A percentile compares a stretch with the other conserved stretches of the same genome.
These are phyloP conservation scores for Solanum bulbocastanum DNA, from an alignment of 257 asterid genomes.

Conservation along the genomic window DNA sequence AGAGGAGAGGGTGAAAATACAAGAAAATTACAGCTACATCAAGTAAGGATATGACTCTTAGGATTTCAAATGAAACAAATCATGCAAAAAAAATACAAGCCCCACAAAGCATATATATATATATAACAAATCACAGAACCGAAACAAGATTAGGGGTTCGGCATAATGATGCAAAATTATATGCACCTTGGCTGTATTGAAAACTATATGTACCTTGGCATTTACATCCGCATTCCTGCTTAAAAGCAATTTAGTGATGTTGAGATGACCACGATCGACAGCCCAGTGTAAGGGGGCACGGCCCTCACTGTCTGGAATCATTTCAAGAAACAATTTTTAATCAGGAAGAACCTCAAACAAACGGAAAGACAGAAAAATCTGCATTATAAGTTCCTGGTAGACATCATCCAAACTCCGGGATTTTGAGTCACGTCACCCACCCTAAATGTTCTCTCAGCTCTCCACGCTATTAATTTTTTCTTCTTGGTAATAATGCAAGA, in stretches of 20 bases:
- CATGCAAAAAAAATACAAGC: not conserved
- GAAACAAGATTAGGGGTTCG: not conserved
- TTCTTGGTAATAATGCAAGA: not conserved
- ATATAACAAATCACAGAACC: not conserved
- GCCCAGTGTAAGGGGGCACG: slow-evolving; percentile 99
- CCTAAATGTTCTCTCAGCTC: not conserved
- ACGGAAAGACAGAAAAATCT: not conserved
- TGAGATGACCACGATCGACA: slow-evolving; percentile 92
- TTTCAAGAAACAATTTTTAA: slow-evolving; percentile 9
- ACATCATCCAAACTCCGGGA: not conserved
- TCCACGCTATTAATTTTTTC: not conserved
- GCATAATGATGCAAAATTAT: not conserved
- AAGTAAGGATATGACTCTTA: not conserved
- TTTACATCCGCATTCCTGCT: slow-evolving; percentile 68
- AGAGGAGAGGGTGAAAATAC: not conserved
- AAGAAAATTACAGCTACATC: not conserved
- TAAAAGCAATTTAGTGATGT: slow-evolving; percentile 49
- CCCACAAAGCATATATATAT: not conserved
- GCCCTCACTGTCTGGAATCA: slow-evolving; percentile 85
- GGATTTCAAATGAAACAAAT: not conserved
- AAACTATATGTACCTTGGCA: slow-evolving; percentile 46
- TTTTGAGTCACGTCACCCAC: not conserved
- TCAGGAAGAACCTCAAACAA: not conserved
- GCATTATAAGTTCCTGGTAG: not conserved
- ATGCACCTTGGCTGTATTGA: slow-evolving; percentile 42